Evolutionary conservation across 2,329 filamentous ascomycete genomes (phyloP), one percentile per base, ranked within the genome.

Genomic region (Sporothrix luriei): DNA sequence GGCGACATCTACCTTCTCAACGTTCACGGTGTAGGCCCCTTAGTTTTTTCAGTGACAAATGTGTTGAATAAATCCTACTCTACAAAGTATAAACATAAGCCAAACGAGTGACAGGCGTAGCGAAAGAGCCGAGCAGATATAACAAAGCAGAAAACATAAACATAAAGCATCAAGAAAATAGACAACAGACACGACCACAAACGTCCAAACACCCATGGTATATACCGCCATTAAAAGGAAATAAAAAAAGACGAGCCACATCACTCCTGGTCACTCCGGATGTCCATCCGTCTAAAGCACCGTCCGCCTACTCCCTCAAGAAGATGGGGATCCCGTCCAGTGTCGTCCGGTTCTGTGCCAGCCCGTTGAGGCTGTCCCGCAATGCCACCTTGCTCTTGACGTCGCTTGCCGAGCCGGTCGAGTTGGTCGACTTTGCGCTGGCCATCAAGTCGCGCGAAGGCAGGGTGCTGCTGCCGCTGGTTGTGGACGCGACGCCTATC

Each of bases 281-380:
- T 16, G 3, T 6, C 13, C 4, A 57, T 38, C 16, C 3, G n/a
- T 51, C 11, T 14, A 24, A 54, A n/a, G 5, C 48, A 14, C 26
- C 19, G 9, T 19, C 14, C 21, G 7, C 49, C 49, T 67, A 67
- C 40, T 68, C 66, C 66, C 83, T 91, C 69, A 84, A 82, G 0
- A 70, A 75, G 3, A 80, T 80, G 0, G 85, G 85, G 19, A 83
- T 66, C 16, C 69, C 68, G n/a, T 71, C 69, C 16, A 70, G 51
- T 2, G 54, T 70, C 13, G 64, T 19, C 7, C 68, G 52, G 51
- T 69, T 66, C 55, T 69, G 70, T 43, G 70, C 61, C 46, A 71
- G 62, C 9, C 70, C 70, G 48, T 70, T 70, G 24, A 66, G 57
- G 55, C 70, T 70, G 40, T 73, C 66, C 16, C 71, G 70, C 13